Evolutionary conservation across 768 basidiomycete genomes (phyloP).

Genomic region (Xerocomellus dryophilus): DNA sequence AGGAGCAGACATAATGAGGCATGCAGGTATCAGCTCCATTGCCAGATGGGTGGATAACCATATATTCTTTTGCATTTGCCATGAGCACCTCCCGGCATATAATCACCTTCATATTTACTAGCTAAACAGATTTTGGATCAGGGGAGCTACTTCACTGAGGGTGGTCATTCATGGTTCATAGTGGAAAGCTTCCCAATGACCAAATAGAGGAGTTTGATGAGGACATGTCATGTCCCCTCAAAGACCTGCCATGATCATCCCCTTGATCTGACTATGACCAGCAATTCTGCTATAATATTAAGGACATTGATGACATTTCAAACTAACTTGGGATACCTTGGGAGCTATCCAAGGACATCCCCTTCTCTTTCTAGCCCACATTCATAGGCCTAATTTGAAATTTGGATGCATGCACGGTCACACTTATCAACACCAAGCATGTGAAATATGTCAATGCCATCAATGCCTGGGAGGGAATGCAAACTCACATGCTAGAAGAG

Average conservation of each 20-base stretch:
- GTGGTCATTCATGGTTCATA: not conserved
- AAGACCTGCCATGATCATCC: fast-evolving
- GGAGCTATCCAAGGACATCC: conserved; percentile 1
- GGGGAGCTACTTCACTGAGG: not conserved
- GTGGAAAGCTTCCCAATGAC: not conserved
- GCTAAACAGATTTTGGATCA: not conserved
- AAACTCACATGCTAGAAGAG: not conserved
- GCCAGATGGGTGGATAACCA: not conserved
- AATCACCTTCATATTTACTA: not conserved
- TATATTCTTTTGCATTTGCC: not conserved
- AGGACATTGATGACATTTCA: not conserved
- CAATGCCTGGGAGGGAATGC: fast-evolving
- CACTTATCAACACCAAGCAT: not conserved
- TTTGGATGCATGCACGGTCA: fast-evolving
- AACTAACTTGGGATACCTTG: not conserved
- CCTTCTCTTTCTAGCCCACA: not conserved
- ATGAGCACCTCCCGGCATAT: not conserved
- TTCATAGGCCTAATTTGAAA: not conserved
- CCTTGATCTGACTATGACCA: not conserved
- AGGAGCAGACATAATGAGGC: not conserved
- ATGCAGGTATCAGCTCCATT: not conserved
- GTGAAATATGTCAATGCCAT: not conserved
- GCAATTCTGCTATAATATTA: not conserved
- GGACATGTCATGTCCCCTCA: not conserved
- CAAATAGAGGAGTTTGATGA: not conserved